A percentile compares a stretch with the other conserved stretches of the same genome.
Conservation (phyloP, 495 filamentous ascomycete species). For the Penicillium soppii region DNA sequence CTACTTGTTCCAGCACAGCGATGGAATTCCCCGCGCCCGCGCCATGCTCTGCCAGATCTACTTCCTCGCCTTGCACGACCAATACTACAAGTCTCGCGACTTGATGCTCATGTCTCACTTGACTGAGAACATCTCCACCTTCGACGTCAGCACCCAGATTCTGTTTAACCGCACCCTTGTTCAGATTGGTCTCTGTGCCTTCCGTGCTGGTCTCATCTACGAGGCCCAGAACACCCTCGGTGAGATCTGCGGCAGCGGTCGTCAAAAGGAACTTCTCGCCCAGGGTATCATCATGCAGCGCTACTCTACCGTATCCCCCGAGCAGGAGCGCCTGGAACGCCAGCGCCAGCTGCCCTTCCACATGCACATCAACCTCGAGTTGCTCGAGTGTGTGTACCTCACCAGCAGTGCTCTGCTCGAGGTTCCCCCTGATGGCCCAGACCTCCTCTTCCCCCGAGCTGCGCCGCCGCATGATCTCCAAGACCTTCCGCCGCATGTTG, state of each 20-base stretch:
- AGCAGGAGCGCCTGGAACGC: constrained; percentile 94
- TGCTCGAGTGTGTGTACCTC: constrained; percentile 97
- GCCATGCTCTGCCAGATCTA: constrained; percentile 99
- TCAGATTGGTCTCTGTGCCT: constrained; percentile 96
- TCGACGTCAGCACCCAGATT: constrained; percentile 95
- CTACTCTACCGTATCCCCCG: constrained; percentile 89
- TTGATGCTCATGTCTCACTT: constrained; percentile 99
- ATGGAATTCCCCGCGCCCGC: constrained; percentile 91
- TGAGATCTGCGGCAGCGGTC: constrained; percentile 94
- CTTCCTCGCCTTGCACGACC: constrained; percentile 93
- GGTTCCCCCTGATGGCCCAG: constrained; percentile 93
- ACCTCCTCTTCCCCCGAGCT: constrained; percentile 94
- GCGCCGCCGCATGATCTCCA: constrained; percentile 97
- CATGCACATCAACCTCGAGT: constrained; percentile 99
- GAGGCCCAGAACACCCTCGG: constrained; percentile 95
- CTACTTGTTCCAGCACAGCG: constrained; percentile 90
- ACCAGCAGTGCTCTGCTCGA: constrained; percentile 98
- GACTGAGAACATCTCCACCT: constrained; percentile 90
- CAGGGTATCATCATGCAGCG: constrained; percentile 98
- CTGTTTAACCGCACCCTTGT: constrained; percentile 98
- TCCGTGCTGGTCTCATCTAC: constrained; percentile 94
- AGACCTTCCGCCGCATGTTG: constrained; percentile 98
- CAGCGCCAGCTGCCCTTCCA: constrained; percentile 98
- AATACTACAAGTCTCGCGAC: constrained; percentile 95
- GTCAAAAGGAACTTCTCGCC: constrained; percentile 96